Conservation (phyloP, 2,329 filamentous ascomycete genomes). For the Penicillium sp. region DNA sequence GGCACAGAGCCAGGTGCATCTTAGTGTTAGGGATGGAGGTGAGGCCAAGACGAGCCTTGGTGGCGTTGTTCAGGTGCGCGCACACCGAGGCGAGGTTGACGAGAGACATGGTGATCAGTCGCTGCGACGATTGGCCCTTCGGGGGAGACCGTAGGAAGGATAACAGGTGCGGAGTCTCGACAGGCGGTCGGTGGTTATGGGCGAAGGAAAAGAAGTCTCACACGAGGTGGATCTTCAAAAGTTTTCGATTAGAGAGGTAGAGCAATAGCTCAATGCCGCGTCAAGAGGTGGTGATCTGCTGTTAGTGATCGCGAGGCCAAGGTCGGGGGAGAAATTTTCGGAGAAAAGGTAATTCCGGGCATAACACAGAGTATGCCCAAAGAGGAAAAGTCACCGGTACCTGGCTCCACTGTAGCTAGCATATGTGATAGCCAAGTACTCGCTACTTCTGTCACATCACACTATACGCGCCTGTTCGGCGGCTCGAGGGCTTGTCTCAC, state of each 20-base stretch:
- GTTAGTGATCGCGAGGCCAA: slow-evolving; percentile 2
- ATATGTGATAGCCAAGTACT: slow-evolving; percentile 11
- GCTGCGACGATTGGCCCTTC: slow-evolving; percentile 20
- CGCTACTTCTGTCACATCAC: slow-evolving; percentile 20
- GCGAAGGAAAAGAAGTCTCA: neutral
- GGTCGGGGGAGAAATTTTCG: slow-evolving; percentile 36
- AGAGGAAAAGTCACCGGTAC: neutral
- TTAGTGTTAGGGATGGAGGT: slow-evolving; percentile 81
- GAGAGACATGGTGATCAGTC: slow-evolving; percentile 61
- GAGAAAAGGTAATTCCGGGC: slow-evolving; percentile 28
- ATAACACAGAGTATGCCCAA: neutral
- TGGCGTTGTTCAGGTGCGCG: slow-evolving; percentile 88
- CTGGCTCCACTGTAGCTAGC: slow-evolving; percentile 4
- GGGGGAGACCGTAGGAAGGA: slow-evolving; percentile 8
- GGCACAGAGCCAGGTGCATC: slow-evolving; percentile 71
- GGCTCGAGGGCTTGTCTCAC: slow-evolving; percentile 18
- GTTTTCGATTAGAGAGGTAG: neutral
- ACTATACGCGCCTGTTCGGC: slow-evolving; percentile 24
- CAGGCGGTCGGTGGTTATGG: neutral
- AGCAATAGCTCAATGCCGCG: neutral
- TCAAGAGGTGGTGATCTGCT: neutral
- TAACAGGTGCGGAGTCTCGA: slow-evolving; percentile 3
- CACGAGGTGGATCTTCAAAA: neutral
- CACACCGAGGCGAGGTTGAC: slow-evolving; percentile 74
- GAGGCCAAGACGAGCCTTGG: slow-evolving; percentile 75